Evolutionary conservation across 345 rosid species (phyloP).

Genomic region (Eucalyptus caleyi): DNA sequence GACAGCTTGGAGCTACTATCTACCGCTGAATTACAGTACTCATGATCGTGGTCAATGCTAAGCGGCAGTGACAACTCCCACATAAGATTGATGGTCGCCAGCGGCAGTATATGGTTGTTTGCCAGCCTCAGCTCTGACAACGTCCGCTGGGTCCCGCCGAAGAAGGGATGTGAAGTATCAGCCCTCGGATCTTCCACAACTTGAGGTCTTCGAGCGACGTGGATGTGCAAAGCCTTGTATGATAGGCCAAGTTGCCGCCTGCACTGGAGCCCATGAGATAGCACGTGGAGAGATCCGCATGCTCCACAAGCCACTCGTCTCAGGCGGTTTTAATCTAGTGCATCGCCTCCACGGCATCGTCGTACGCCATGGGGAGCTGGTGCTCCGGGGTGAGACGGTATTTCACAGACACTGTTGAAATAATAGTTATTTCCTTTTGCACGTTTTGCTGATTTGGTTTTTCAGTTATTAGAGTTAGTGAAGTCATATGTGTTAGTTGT

Average conservation of each 20-base stretch:
- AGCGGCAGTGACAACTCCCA: conserved; percentile 45
- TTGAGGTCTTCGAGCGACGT: neutral
- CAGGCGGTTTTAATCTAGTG: conserved; percentile 11
- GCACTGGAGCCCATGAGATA: conserved; percentile 48
- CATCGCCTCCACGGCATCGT: conserved; percentile 4
- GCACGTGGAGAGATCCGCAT: conserved; percentile 22
- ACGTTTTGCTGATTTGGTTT: too few relatives aligned
- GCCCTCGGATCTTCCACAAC: conserved; percentile 42
- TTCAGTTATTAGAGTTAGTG: too few relatives aligned
- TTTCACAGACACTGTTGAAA: neutral
- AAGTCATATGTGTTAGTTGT: too few relatives aligned
- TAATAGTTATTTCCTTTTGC: too few relatives aligned
- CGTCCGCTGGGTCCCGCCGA: conserved; percentile 37
- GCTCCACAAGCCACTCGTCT: conserved; percentile 22
- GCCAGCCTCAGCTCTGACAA: conserved; percentile 26
- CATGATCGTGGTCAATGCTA: conserved; percentile 40
- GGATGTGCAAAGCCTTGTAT: conserved; percentile 14
- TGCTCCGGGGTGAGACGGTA: conserved; percentile 1
- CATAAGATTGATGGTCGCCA: conserved; percentile 9
- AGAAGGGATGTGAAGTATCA: conserved; percentile 49
- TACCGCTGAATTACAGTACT: conserved; percentile 41
- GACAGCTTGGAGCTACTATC: conserved; percentile 3
- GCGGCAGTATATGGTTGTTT: conserved; percentile 12
- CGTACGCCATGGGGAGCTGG: neutral
- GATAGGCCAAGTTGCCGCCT: conserved; percentile 48